phyloP scores from a whole-genome alignment of 2,329 filamentous ascomycete species.

The Mariannaea sp. region DNA sequence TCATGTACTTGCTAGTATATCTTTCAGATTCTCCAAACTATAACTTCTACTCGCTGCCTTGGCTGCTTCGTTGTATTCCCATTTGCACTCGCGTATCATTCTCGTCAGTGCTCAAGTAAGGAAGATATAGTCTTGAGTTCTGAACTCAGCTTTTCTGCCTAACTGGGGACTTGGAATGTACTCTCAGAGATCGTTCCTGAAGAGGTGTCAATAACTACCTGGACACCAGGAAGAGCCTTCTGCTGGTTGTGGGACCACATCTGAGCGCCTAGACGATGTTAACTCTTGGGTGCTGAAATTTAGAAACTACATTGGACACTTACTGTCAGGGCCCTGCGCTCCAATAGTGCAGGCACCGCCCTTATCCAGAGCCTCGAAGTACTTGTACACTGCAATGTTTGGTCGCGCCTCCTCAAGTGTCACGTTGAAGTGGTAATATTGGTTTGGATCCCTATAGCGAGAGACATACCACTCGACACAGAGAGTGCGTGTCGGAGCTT shows the following conservation, averaged over 20 bases:
- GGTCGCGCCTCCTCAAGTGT: background rate
- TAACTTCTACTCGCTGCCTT: too few species aligned
- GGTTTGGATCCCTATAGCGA: background rate
- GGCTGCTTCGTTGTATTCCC: too few species aligned
- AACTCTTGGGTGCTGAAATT: background rate
- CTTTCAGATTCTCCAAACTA: too few species aligned
- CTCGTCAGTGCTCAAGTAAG: too few species aligned
- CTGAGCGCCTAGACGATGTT: background rate
- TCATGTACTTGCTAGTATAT: too few species aligned
- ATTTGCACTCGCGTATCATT: too few species aligned
- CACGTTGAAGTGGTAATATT: conserved; percentile 10
- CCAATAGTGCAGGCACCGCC: conserved; percentile 1
- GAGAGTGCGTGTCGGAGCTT: conserved; percentile 2
- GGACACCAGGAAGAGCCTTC: conserved; percentile 1
- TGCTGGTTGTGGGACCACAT: background rate
- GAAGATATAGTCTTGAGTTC: too few species aligned
- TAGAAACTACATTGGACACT: background rate
- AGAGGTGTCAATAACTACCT: conserved; percentile 2
- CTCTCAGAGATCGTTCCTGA: background rate
- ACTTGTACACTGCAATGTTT: conserved; percentile 4
- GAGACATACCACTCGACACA: conserved; percentile 9
- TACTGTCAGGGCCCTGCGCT: background rate
- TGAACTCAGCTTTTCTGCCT: too few species aligned
- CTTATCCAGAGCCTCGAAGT: conserved; percentile 1
- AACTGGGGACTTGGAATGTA: background rate